A percentile compares a stretch with the other conserved stretches of the same genome.
These are phyloP conservation scores for Paratinospora sagittata DNA, from an alignment of 164 flowering plant genomes.

Conservation along the genomic window DNA sequence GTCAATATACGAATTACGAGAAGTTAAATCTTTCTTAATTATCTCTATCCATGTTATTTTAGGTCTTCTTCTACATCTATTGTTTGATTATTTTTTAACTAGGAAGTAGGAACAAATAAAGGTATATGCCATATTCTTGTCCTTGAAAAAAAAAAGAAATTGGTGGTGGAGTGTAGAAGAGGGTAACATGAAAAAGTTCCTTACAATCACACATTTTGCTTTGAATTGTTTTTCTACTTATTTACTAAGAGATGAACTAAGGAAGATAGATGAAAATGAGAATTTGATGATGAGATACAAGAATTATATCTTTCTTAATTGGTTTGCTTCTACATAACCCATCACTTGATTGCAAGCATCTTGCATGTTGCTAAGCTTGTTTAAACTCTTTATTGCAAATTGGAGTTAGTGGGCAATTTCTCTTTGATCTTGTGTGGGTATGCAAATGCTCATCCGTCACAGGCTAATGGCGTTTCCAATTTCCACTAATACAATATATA, in stretches of 20 bases:
- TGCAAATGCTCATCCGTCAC: not conserved
- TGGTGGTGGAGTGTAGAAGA: not conserved
- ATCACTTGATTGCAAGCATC: not conserved
- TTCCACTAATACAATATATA: constrained; percentile 7
- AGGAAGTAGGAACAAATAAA: too few species aligned
- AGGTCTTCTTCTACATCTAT: too few species aligned
- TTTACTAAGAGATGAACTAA: not conserved
- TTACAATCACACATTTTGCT: not conserved
- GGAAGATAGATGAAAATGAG: not conserved
- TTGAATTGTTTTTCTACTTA: not conserved
- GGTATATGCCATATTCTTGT: too few species aligned
- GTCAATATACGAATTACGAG: too few species aligned
- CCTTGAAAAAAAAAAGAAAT: too few species aligned
- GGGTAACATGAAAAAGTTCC: not conserved
- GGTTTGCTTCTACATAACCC: not conserved
- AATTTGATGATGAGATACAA: not conserved
- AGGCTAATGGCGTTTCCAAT: not conserved
- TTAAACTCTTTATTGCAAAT: not conserved
- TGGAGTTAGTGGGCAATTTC: not conserved
- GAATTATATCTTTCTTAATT: too few species aligned
- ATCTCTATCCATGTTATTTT: too few species aligned
- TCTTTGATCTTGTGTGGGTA: not conserved
- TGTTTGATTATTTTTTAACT: too few species aligned
- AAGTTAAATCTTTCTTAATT: too few species aligned
- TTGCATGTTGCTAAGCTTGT: not conserved